phyloP scores from a whole-genome alignment of 768 basidiomycete species.

The Leucocoprinus sp. region DNA sequence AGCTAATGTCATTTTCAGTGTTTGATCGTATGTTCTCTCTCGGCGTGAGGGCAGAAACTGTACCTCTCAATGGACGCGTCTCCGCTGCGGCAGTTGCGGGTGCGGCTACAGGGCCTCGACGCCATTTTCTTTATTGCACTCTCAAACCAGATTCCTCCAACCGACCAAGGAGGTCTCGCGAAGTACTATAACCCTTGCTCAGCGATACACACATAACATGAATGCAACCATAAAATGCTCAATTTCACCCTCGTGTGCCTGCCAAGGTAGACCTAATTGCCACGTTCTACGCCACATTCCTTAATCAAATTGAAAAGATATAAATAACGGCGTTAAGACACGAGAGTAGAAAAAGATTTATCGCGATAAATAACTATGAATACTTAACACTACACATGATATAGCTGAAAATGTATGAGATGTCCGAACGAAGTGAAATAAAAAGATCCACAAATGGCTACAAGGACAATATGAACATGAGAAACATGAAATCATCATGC shows the following conservation, averaged over 20 bases:
- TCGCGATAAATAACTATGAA: constrained; percentile 10
- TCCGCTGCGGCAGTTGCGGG: constrained; percentile 58
- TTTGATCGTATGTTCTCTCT: constrained; percentile 89
- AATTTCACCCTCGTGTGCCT: not conserved
- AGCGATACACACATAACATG: not conserved
- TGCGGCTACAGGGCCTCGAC: constrained; percentile 59
- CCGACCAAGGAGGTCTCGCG: constrained; percentile 24
- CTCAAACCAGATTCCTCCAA: constrained; percentile 57
- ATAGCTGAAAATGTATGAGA: not conserved
- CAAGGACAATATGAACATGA: constrained; percentile 14
- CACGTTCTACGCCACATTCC: constrained; percentile 9
- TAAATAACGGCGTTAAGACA: not conserved
- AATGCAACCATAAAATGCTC: not conserved
- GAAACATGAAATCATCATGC: constrained; percentile 16
- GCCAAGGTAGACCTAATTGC: not conserved
- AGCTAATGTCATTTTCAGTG: constrained; percentile 33
- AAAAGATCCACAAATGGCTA: not conserved
- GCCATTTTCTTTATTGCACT: constrained; percentile 80
- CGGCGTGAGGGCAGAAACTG: constrained; percentile 67
- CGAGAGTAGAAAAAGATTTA: not conserved
- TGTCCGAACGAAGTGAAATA: constrained; percentile 1
- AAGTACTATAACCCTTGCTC: not conserved
- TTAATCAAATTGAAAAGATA: constrained; percentile 2
- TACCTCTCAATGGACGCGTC: constrained; percentile 53
- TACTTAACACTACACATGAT: constrained; percentile 8